Percentiles rank a stretch among this genome's conserved stretches.
Evolutionary conservation across 1,139 yeast genomes (phyloP).

Genomic region (Sugiyamaella xylanicola): DNA sequence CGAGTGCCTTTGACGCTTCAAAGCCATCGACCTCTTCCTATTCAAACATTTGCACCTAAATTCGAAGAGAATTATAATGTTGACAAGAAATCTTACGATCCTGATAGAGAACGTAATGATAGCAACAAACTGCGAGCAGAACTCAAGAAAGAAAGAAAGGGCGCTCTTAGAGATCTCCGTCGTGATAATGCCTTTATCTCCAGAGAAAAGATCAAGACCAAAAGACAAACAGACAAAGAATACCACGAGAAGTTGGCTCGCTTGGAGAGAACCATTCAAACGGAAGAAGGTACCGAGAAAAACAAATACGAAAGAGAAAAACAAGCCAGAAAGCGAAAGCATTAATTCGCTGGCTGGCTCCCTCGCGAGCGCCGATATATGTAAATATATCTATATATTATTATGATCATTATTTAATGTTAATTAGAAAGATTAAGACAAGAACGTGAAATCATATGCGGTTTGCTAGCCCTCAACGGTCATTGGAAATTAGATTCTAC

Average conservation of each 20-base stretch:
- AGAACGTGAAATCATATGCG: not conserved
- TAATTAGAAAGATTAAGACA: not conserved
- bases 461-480: not conserved
- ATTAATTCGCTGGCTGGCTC: slow-evolving; percentile 21
- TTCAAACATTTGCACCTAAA: slow-evolving; percentile 84
- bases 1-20: slow-evolving; percentile 82
- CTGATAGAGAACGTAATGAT: slow-evolving; percentile 79
- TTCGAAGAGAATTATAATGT: slow-evolving; percentile 96
- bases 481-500: slow-evolving; percentile 15
- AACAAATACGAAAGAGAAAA: slow-evolving; percentile 88
- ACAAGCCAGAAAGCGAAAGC: slow-evolving; percentile 60
- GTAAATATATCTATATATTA: slow-evolving; percentile 12
- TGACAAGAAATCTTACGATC: slow-evolving; percentile 88
- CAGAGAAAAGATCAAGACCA: slow-evolving; percentile 77
- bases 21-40: slow-evolving; percentile 81
- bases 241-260: slow-evolving; percentile 90
- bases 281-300: slow-evolving; percentile 93
- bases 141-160: slow-evolving; percentile 88
- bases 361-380: not conserved
- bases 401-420: slow-evolving; percentile 11
- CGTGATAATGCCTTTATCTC: slow-evolving; percentile 86
- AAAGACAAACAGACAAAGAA: slow-evolving; percentile 70
- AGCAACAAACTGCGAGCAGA: slow-evolving; percentile 78
- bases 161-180: slow-evolving; percentile 85
- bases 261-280: slow-evolving; percentile 80